A percentile compares a stretch with the other conserved stretches of the same genome.
Evolutionary conservation across 2,329 filamentous ascomycete species (phyloP).

Genomic region (Phyllosticta citriasiana): DNA sequence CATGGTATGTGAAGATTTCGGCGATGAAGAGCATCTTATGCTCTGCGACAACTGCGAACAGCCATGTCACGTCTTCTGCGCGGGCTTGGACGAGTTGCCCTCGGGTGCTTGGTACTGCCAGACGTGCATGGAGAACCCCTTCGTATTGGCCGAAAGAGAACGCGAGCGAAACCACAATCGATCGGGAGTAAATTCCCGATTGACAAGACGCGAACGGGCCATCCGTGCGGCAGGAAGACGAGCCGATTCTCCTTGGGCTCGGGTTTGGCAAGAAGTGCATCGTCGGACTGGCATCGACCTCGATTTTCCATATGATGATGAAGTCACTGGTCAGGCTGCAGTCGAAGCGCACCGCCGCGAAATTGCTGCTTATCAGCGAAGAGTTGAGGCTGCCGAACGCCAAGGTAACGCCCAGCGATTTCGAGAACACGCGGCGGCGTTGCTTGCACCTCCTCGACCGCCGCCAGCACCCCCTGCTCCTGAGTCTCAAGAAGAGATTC

Average conservation of each 20-base stretch:
- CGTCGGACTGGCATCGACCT: constrained; percentile 67
- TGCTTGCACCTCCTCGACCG: constrained; percentile 38
- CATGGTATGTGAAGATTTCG: constrained; percentile 70
- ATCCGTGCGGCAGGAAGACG: constrained; percentile 3
- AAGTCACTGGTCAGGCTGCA: constrained; percentile 26
- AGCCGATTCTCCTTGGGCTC: constrained; percentile 49
- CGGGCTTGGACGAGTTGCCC: constrained; percentile 70
- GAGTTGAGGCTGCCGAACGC: constrained; percentile 69
- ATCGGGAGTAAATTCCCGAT: constrained; percentile 21
- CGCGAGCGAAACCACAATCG: constrained; percentile 21
- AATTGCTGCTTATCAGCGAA: constrained; percentile 67
- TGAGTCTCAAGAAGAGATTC: constrained; percentile 69
- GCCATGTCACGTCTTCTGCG: constrained; percentile 84
- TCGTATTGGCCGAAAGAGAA: constrained; percentile 21
- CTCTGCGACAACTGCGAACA: constrained; percentile 88
- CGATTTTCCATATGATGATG: constrained; percentile 76
- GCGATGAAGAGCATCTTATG: constrained; percentile 75
- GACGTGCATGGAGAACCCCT: constrained; percentile 49
- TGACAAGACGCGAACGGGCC: constrained; percentile 13
- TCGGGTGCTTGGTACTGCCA: constrained; percentile 83
- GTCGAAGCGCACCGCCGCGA: constrained; percentile 40
- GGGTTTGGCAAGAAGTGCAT: constrained; percentile 87
- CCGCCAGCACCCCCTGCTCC: constrained; percentile 41
- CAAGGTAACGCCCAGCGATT: constrained; percentile 68
- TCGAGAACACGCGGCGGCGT: constrained; percentile 53